These are phyloP conservation scores for Lasiodiplodia sp. DNA, from an alignment of 2,329 filamentous ascomycete species.

Conservation along the genomic window DNA sequence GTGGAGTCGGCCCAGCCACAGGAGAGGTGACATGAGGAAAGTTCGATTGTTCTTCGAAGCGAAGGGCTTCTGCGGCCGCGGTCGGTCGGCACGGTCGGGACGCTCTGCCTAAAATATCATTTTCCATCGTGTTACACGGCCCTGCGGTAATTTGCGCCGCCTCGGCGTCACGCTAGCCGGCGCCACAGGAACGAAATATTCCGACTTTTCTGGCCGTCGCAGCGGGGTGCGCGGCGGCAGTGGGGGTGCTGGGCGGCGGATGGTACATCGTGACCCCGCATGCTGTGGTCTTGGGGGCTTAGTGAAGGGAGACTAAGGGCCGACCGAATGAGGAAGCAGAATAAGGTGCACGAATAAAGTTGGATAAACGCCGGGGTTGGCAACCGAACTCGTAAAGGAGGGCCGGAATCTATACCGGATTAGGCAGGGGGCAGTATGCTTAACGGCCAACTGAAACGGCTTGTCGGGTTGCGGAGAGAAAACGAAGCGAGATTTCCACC, in stretches of 20 bases:
- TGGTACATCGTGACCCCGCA: background rate
- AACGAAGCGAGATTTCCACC: constrained; percentile 14
- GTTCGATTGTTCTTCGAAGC: background rate
- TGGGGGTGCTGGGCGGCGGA: background rate
- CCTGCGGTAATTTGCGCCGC: constrained; percentile 20
- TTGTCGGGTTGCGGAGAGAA: constrained; percentile 12
- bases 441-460: constrained; percentile 19
- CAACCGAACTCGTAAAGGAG: background rate
- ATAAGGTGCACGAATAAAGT: constrained; percentile 22
- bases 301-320: background rate
- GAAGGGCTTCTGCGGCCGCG: background rate
- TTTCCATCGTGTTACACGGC: background rate
- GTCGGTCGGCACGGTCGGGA: constrained; percentile 12
- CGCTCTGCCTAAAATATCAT: constrained; percentile 12
- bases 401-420: background rate
- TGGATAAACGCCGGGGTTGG: background rate
- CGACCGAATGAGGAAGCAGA: background rate
- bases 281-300: background rate
- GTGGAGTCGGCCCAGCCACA: constrained; percentile 1
- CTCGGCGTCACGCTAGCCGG: background rate
- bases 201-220: background rate
- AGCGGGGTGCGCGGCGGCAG: background rate
- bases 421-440: constrained; percentile 11
- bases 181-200: constrained; percentile 13
- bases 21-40: background rate